Evolutionary conservation across 116 monocot genomes (phyloP), one percentile per base, ranked within the genome.

Genomic region (Dioscorea cayenensis): DNA sequence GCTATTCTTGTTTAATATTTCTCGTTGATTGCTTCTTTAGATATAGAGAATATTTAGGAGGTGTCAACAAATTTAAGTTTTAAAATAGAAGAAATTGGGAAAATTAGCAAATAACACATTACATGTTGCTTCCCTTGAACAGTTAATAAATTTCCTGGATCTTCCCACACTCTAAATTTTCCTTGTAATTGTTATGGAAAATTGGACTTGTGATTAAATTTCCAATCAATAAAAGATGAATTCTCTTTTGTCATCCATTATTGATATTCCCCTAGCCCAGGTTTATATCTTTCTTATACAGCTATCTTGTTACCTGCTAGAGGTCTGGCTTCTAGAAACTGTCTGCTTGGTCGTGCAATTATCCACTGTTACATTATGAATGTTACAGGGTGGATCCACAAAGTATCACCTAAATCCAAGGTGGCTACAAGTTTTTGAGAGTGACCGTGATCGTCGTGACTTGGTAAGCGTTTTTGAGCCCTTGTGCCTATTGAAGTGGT

Each of bases 401-500:
- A 97, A 90, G 61, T 97, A 97, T 80, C 97, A 97, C 64, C 49
- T 97, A 64, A 90, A 73, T 61, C 86, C 90, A 62, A 90, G 77
- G 77, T 97, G 90, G 93, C 61, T 97, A 22, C 88, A 74, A 16
- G 78, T 91, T 70, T 94, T 94, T 69, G 86, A 99, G 77, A 99
- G 99, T 77, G 99, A 99, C 72, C 78, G 94, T 77, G 99, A 99
- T 82, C 91, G 94, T n/a, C 90, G 99, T 67, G 99, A 99, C 74
- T 94, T 99, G 79, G 97, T 97, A 72, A 90, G 97, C 76, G 72
- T 36, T 76, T 36, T 36, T 35, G 5, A 55, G 5, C 55, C n/a
- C 14, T 55, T 55, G 1, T 55, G 55, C 16, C 19, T 55, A 18
- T 18, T 16, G 19, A 16, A 5, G 55, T 14, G 14, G 19, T 55